A percentile compares a stretch with the other conserved stretches of the same genome.
Evolutionary conservation across 2,329 filamentous ascomycete genomes (phyloP).

Genomic region (Trichoderma pleuroti): DNA sequence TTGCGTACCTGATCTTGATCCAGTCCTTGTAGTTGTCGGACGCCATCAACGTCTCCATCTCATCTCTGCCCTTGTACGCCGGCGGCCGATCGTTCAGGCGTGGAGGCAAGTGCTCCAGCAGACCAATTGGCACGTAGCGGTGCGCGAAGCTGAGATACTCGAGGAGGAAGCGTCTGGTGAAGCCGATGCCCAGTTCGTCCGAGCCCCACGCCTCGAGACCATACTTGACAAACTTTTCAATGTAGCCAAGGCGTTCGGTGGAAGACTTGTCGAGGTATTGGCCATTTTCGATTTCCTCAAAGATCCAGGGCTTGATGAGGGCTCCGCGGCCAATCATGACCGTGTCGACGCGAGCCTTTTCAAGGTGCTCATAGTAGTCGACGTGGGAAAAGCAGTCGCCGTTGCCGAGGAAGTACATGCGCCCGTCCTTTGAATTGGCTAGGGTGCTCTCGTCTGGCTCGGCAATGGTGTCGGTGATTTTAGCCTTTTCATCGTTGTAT

Average conservation of each 20-base stretch:
- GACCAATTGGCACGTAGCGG: constrained; percentile 84
- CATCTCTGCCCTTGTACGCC: constrained; percentile 76
- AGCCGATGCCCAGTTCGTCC: constrained; percentile 89
- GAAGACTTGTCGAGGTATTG: constrained; percentile 97
- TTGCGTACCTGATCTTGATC: constrained; percentile 90
- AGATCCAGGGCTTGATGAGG: constrained; percentile 96
- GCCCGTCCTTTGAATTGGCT: constrained; percentile 60
- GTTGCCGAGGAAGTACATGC: constrained; percentile 91
- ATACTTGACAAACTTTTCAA: constrained; percentile 87
- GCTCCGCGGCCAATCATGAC: constrained; percentile 97
- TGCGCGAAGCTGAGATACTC: constrained; percentile 95
- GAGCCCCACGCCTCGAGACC: constrained; percentile 94
- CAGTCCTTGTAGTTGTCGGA: constrained; percentile 94
- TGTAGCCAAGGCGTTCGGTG: constrained; percentile 75
- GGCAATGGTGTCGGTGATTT: constrained; percentile 68
- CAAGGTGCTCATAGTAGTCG: constrained; percentile 77
- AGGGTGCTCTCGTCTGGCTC: constrained; percentile 75
- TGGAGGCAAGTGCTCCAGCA: constrained; percentile 85
- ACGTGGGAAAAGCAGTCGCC: constrained; percentile 92
- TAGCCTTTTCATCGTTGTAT: constrained; percentile 67
- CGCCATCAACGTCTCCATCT: constrained; percentile 87
- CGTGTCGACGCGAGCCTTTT: constrained; percentile 77
- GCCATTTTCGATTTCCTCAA: constrained; percentile 87
- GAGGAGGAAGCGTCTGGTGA: constrained; percentile 84
- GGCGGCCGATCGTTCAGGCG: constrained; percentile 86